A percentile compares a stretch with the other conserved stretches of the same genome.
phyloP scores from a whole-genome alignment of 805 yeast species.

The Candida ascalaphidarum region DNA sequence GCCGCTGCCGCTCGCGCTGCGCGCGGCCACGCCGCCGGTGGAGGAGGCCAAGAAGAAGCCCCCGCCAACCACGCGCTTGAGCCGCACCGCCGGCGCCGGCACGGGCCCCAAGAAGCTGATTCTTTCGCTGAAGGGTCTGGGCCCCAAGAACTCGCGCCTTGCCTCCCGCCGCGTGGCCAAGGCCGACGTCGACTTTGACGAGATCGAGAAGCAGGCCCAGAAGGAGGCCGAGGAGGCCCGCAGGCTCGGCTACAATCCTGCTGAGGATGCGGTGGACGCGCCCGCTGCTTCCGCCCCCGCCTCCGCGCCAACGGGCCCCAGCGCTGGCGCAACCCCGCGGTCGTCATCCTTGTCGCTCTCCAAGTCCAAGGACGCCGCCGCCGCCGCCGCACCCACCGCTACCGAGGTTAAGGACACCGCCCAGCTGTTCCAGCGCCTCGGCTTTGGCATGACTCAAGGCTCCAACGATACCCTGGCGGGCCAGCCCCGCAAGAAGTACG shows the following conservation, averaged over 20 bases:
- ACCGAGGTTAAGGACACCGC: constrained; percentile 41
- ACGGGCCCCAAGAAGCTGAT: constrained; percentile 19
- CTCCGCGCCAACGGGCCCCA: neutral
- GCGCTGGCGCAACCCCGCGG: too few relatives aligned
- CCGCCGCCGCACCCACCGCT: constrained; percentile 2
- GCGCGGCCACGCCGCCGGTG: constrained; percentile 35
- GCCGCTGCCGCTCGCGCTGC: constrained; percentile 42
- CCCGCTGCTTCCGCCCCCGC: neutral
- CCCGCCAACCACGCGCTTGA: constrained; percentile 13
- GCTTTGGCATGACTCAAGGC: constrained; percentile 81
- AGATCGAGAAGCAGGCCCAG: constrained; percentile 68
- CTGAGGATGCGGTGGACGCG: constrained; percentile 3
- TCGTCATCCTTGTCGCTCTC: too few relatives aligned
- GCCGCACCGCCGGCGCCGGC: constrained; percentile 17
- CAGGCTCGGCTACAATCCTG: constrained; percentile 43
- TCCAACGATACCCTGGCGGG: constrained; percentile 44
- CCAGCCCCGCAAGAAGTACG: constrained; percentile 34
- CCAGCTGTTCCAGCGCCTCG: constrained; percentile 71
- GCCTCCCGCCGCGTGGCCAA: constrained; percentile 44
- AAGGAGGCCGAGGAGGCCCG: constrained; percentile 68
- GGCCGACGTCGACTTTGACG: constrained; percentile 50
- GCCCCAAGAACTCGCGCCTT: constrained; percentile 47
- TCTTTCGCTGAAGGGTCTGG: constrained; percentile 44
- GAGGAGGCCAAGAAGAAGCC: constrained; percentile 5
- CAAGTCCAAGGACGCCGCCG: constrained; percentile 1